phyloP scores from a whole-genome alignment of 2,329 filamentous ascomycete species.

The Curvularia sp. region DNA sequence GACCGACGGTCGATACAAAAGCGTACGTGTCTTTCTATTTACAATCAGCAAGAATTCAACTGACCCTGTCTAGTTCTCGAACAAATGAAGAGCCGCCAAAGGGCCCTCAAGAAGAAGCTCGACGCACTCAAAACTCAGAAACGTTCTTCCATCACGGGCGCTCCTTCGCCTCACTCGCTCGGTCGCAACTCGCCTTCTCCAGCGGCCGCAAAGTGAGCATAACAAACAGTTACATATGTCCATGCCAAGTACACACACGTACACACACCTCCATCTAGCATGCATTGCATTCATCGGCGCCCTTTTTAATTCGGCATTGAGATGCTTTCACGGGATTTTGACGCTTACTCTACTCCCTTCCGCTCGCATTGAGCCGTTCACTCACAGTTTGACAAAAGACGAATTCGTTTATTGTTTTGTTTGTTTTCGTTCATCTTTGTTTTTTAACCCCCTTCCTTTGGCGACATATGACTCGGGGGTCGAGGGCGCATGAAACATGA shows the following conservation, averaged over 20 bases:
- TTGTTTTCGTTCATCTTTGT: neutral
- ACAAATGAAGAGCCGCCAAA: conserved; percentile 53
- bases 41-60: conserved; percentile 6
- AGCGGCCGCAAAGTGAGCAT: conserved; percentile 23
- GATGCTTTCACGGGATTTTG: neutral
- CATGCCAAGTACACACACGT: neutral
- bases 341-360: neutral
- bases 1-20: conserved; percentile 76
- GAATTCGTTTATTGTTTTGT: neutral
- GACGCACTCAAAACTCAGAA: conserved; percentile 50
- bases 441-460: neutral
- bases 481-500: neutral
- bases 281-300: conserved; percentile 8
- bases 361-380: neutral
- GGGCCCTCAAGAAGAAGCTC: conserved; percentile 55
- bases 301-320: neutral
- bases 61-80: conserved; percentile 55
- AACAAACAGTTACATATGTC: neutral
- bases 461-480: neutral
- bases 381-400: neutral
- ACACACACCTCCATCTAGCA: neutral
- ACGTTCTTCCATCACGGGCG: conserved; percentile 44
- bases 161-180: conserved; percentile 37
- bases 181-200: conserved; percentile 45
- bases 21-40: conserved; percentile 60